phyloP scores from a whole-genome alignment of 2,329 filamentous ascomycete genomes.

The Alternaria sp. region DNA sequence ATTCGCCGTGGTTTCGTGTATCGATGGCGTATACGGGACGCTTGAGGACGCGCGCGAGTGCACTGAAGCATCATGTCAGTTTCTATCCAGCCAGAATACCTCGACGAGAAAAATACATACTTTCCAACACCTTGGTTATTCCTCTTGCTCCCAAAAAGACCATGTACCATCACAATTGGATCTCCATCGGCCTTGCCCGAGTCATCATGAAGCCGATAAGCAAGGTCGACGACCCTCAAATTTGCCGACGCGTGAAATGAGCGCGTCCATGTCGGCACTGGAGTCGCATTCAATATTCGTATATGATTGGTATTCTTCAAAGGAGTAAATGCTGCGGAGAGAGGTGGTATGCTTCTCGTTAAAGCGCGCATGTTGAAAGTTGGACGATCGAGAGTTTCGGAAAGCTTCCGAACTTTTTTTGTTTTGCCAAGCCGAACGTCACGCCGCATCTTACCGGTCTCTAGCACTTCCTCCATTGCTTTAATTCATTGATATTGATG shows the following conservation, averaged over 20 bases:
- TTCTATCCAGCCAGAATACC: background rate
- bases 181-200: constrained; percentile 51
- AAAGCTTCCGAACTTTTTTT: constrained; percentile 26
- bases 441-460: constrained; percentile 16
- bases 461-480: background rate
- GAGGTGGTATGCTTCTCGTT: constrained; percentile 22
- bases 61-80: constrained; percentile 60
- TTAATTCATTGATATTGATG: background rate
- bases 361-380: constrained; percentile 31
- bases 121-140: constrained; percentile 96
- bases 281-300: constrained; percentile 2
- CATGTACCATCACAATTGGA: constrained; percentile 89
- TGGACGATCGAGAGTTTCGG: constrained; percentile 12
- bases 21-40: constrained; percentile 86
- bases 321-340: constrained; percentile 23
- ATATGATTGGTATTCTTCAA: constrained; percentile 24
- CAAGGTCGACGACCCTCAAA: constrained; percentile 42
- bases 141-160: constrained; percentile 92
- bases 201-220: constrained; percentile 49
- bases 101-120: constrained; percentile 56
- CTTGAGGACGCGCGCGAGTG: constrained; percentile 79
- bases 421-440: constrained; percentile 25
- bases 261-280: constrained; percentile 33
- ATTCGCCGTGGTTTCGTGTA: constrained; percentile 91
- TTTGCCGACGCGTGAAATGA: constrained; percentile 41